Base-by-base conservation (phyloP, 208 protist genomes). In the Leishmania major region DNA sequence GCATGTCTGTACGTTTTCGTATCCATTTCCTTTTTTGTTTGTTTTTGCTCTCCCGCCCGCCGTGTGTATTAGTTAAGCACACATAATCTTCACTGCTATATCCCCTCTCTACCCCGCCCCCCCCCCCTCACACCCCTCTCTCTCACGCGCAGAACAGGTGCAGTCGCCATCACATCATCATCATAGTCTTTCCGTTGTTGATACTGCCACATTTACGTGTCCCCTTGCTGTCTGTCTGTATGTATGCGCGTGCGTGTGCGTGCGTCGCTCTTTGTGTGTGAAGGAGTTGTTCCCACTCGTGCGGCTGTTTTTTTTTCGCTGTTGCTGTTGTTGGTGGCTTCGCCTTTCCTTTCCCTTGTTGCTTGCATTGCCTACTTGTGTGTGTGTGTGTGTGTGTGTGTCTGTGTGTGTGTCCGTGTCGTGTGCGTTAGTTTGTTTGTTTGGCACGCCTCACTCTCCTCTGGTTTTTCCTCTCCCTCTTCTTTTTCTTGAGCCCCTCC, bases 41-140 rank as follows among this genome's bases (percentile, higher is more conserved):
- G 5, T 13, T 6, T 67, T n/a, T 31, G 2, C 69, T 75, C 47
- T 57, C 47, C n/a, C 51, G 25, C 7, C 15, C 1, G 53, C 28
- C 40, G 71, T 75, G 71, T 75, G 71, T 57, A 59, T 75, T 75
- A 25, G 71, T 75, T 19, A 55, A 75, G 22, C 71, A 75, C 71
- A 75, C 47, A 75, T 49, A 75, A 57, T 75, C 28, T 15, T 5
- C 22, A 71, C 62, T 35, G 15, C 62, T n/a, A 7, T 22, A 40
- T 0, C 15, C 15, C 28, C 19, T 73, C 40, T 31, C 22, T 73
- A 6, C 5, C 40, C 43, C 69, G 3, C 60, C 28, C 35, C 0
- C 66, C 5, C 59, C 3, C 43, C 43, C 40, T 51, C 43, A 15
- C 69, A 1, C 3, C 40, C 3, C 40, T 40, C 40, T 40, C 40